Base-by-base conservation (phyloP, 768 basidiomycete genomes). In the Hortiboletus flavorubellus region DNA sequence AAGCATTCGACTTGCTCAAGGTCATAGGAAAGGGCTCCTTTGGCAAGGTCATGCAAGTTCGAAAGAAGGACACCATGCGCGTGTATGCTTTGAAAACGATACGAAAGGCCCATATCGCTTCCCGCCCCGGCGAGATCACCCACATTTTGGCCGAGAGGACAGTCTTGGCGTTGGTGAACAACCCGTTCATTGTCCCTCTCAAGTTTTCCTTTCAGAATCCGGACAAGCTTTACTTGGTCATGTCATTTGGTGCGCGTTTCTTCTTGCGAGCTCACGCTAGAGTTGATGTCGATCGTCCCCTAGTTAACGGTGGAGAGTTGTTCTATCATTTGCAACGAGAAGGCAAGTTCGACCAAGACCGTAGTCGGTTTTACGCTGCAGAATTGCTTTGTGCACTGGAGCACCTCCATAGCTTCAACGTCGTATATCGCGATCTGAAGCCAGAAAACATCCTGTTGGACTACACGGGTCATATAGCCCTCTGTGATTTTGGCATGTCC, bases 21-120 rank as follows among this genome's bases (percentile, higher is more conserved):
- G 96, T 99, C 43, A 96, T 99, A 55, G 95, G 96, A 18, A 98
- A 98, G 73, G 96, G 97, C 11, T 89, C 86, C 56, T 99, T 99
- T 64, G 96, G 97, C 15, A 99, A 99, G 73, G 95, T 96, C 37
- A 98, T 98, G 97, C 96, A 99, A 80, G 96, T 99, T 40, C 88
- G 94, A 51, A 99, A 99, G 77, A 95, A 97, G 76, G 94, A 99
- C 73, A 98, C 97, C 1, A 84, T 92, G 62, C 92, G 97, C 54
- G 90, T 99, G 66, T 99, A 99, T 75, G 96, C 96, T 3, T 79
- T 99, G 65, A 98, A 98, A 78, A 98, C 97, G 4, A 98, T 98
- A 64, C 85, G 95, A 51, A 99, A 99, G 73, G 96, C 96, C 4
- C 93, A 97, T 67, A 98, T 98, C 61, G 97, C 96, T 5, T 91